Conservation (phyloP, 768 basidiomycete species). For the Xerocomellus intermedius region DNA sequence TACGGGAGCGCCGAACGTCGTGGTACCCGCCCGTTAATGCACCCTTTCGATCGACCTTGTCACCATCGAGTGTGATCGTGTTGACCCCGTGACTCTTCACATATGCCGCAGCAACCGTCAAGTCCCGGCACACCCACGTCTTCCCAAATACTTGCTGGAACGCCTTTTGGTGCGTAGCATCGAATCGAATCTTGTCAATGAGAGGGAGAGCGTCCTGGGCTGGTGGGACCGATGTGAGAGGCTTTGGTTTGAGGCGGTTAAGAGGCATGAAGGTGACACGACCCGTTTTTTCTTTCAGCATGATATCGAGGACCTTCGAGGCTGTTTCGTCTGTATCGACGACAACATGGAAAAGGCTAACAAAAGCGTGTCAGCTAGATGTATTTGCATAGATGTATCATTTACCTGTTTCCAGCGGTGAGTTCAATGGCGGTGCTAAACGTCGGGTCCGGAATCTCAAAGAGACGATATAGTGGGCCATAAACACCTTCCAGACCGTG, state of each 20-base stretch:
- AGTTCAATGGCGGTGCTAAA: constrained; percentile 93
- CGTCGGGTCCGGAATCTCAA: constrained; percentile 82
- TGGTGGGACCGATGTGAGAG: constrained; percentile 51
- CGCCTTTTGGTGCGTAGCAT: constrained; percentile 68
- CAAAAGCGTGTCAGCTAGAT: constrained; percentile 1
- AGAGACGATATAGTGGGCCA: constrained; percentile 91
- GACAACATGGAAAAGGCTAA: constrained; percentile 89
- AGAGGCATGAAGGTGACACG: constrained; percentile 98
- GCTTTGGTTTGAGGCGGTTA: constrained; percentile 86
- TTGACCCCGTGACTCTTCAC: constrained; percentile 94
- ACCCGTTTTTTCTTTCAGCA: constrained; percentile 91
- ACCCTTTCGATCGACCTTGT: constrained; percentile 96
- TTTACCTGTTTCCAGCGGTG: constrained; percentile 91
- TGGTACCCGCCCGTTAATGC: constrained; percentile 95
- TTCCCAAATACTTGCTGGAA: constrained; percentile 98
- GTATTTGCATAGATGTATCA: neutral
- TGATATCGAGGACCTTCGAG: constrained; percentile 83
- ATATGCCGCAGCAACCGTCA: constrained; percentile 90
- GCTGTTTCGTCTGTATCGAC: constrained; percentile 97
- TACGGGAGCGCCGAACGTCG: constrained; percentile 84
- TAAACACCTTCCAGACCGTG: constrained; percentile 80
- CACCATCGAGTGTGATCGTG: constrained; percentile 96
- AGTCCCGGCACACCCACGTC: constrained; percentile 92
- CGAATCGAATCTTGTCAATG: constrained; percentile 79
- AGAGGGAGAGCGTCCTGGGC: constrained; percentile 79